Base-by-base conservation (phyloP, 768 basidiomycete genomes). In the Sarcomyxa edulis region DNA sequence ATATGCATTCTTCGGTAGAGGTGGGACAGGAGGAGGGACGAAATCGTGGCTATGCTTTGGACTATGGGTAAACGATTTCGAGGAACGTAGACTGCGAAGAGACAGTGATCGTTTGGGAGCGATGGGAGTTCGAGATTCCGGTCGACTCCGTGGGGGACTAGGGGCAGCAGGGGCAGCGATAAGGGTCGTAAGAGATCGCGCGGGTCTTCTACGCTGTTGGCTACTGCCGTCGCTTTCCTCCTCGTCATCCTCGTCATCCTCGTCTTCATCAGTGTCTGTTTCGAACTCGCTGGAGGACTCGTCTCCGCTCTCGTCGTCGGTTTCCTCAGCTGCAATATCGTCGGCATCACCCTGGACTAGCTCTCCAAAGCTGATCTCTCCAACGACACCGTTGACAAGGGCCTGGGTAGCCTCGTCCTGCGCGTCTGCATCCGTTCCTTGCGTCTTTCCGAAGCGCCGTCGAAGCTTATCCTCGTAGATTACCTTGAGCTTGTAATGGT, bases 401-500 rank as follows among this genome's bases (percentile, higher is more conserved):
- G 73, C 80, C 44, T 78, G 78, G 4, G 85, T 74, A n/a, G 84
- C 84, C 52, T 92, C 86, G 46, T 96, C 90, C 53, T 89, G 85
- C 2, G 75, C 78, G 44, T 81, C 78, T 1, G 73, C 76, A 31
- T 76, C 78, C 36, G 60, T 60, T 39, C 62, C 58, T 43, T 74
- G 71, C 14, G 67, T 71, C 39, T 76, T 74, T 29, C 79, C 78
- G 58, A 99, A 93, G 26, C 93, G 73, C 32, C 84, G 71, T n/a
- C 91, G 74, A 32, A 98, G 69, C 63, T 89, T 94, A 53, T 83
- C 84, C 61, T 99, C 96, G 53, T 96, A 85, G 7, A 88, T 71
- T 19, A 97, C 69, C 66, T 99, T 99, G 43, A 94, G 75, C 56
- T 85, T 81, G 65, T 97, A 96, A 60, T 99, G 95, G 56, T 98